Evolutionary conservation across 768 basidiomycete species (phyloP).

Genomic region (Leccinum uliginosum): DNA sequence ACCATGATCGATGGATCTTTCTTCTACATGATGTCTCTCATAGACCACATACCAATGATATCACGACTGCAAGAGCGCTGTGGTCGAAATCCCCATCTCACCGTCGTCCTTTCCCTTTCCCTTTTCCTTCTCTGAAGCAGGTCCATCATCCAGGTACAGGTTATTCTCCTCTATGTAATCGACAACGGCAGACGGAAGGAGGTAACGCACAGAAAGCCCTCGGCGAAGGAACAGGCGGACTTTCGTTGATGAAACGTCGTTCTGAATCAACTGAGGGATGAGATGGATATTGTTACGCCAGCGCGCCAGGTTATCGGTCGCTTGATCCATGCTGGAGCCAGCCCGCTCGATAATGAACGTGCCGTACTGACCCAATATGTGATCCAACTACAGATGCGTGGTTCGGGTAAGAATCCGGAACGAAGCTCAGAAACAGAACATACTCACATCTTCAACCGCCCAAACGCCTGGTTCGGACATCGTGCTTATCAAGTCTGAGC

Average conservation of each 20-base stretch:
- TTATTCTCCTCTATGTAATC: conserved; percentile 90
- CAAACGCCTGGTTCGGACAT: conserved; percentile 99
- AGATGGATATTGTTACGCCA: conserved; percentile 86
- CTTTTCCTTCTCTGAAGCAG: conserved; percentile 33
- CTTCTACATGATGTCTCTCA: neutral
- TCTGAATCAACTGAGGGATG: conserved; percentile 92
- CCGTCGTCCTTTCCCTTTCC: conserved; percentile 33
- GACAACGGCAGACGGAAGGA: conserved; percentile 86
- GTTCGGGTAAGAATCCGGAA: conserved; percentile 12
- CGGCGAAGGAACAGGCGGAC: conserved; percentile 75
- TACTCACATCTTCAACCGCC: conserved; percentile 87
- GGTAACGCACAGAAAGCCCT: conserved; percentile 81
- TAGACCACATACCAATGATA: neutral
- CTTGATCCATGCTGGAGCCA: conserved; percentile 87
- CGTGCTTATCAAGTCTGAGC: conserved; percentile 95
- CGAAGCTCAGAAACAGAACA: conserved; percentile 4
- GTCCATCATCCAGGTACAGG: conserved; percentile 64
- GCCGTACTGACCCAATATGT: conserved; percentile 93
- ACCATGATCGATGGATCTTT: neutral
- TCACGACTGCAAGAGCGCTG: conserved; percentile 8
- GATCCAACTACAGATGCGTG: conserved; percentile 68
- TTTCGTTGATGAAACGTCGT: conserved; percentile 96
- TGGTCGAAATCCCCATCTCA: conserved; percentile 10
- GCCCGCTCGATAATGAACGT: conserved; percentile 93
- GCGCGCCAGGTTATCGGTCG: conserved; percentile 66